Conservation (phyloP, 768 basidiomycete genomes). For the Boletus huronensis region DNA sequence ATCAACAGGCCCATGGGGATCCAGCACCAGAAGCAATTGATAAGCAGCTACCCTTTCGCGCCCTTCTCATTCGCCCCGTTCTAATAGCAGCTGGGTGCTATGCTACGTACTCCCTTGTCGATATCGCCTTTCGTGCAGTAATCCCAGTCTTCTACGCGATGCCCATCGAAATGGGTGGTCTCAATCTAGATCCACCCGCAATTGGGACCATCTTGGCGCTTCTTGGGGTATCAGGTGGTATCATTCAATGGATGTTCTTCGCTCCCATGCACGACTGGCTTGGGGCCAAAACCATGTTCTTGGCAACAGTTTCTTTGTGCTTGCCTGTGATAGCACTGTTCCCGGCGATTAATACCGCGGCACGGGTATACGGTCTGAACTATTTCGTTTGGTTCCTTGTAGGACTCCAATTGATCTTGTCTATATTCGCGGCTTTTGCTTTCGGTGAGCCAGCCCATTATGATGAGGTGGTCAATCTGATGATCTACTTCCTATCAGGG, state of each 20-base stretch:
- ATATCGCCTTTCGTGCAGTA: constrained; percentile 56
- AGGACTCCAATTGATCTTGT: constrained; percentile 44
- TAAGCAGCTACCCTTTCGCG: constrained; percentile 42
- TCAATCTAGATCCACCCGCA: constrained; percentile 23
- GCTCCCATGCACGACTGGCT: constrained; percentile 49
- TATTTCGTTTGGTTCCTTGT: constrained; percentile 48
- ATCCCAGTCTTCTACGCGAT: constrained; percentile 33
- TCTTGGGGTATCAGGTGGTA: constrained; percentile 31
- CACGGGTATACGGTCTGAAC: constrained; percentile 38
- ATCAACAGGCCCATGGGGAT: not conserved
- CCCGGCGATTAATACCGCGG: constrained; percentile 40
- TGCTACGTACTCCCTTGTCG: constrained; percentile 54
- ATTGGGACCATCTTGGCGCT: constrained; percentile 31
- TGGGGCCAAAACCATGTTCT: constrained; percentile 58
- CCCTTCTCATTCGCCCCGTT: constrained; percentile 49
- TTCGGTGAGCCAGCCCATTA: constrained; percentile 44
- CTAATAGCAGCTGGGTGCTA: constrained; percentile 59
- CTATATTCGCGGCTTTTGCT: constrained; percentile 44
- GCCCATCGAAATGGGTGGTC: constrained; percentile 30
- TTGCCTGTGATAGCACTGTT: constrained; percentile 45
- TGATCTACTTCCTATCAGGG: constrained; percentile 35
- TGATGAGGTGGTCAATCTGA: not conserved
- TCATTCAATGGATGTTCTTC: constrained; percentile 62
- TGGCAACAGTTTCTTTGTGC: constrained; percentile 44
- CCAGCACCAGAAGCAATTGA: not conserved